Evolutionary conservation across 2,329 filamentous ascomycete genomes (phyloP).

Genomic region (Exserohilum rostratum): DNA sequence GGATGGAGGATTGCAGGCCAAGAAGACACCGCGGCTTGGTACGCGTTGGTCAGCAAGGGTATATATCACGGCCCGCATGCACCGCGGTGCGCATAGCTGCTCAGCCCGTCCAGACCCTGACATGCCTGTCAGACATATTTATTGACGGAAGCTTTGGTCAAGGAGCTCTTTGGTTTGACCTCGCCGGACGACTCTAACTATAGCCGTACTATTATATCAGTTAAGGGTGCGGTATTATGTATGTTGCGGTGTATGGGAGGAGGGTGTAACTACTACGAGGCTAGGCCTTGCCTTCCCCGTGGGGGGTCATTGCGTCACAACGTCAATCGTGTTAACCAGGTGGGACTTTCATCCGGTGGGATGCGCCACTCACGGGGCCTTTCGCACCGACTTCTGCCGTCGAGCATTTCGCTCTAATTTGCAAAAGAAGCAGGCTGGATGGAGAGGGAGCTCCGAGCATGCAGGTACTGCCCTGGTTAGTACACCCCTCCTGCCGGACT

Average conservation of each 20-base stretch:
- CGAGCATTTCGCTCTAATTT: neutral
- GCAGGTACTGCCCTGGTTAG: no score
- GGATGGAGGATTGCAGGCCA: neutral
- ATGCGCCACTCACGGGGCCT: neutral
- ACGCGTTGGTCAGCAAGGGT: slow-evolving; percentile 2
- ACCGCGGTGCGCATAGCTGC: neutral
- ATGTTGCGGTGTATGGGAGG: no score
- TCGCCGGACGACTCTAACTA: no score
- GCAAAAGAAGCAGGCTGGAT: no score
- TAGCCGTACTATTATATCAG: neutral
- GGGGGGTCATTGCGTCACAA: slow-evolving; percentile 11
- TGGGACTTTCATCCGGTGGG: neutral
- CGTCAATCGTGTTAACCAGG: no score
- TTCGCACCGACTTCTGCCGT: neutral
- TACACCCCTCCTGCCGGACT: neutral
- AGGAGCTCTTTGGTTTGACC: no score
- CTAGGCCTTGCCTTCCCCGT: neutral
- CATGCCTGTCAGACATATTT: no score
- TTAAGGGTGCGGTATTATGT: neutral
- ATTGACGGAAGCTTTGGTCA: no score
- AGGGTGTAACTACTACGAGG: no score
- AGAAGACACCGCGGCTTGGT: slow-evolving; percentile 2
- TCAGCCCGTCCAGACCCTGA: no score
- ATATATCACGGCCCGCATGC: slow-evolving; percentile 2
- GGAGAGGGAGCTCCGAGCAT: no score